These are phyloP conservation scores for Pelargonium nanum DNA, from an alignment of 345 rosid species.

Conservation along the genomic window DNA sequence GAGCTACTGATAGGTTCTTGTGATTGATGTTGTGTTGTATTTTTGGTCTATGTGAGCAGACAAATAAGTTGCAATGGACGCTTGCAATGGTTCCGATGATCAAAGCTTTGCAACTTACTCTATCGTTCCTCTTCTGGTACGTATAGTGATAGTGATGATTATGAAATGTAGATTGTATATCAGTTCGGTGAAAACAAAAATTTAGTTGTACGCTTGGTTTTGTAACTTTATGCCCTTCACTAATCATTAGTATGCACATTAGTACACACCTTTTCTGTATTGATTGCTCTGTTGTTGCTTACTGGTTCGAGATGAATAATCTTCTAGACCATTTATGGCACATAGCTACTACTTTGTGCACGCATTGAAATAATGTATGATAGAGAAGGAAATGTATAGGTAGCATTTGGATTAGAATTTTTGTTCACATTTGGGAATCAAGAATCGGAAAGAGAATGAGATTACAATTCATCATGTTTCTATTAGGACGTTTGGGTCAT, in stretches of 20 bases:
- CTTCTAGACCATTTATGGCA: too few species aligned
- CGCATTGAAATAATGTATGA: too few species aligned
- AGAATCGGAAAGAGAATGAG: too few species aligned
- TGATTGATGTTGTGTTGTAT: conserved; percentile 2
- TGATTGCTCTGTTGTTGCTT: too few species aligned
- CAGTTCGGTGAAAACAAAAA: background rate
- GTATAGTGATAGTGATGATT: conserved; percentile 1
- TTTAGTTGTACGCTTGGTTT: background rate
- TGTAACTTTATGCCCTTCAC: background rate
- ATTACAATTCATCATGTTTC: too few species aligned
- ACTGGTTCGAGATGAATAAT: too few species aligned
- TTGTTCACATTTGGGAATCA: too few species aligned
- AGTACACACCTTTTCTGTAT: too few species aligned
- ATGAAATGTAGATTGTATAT: background rate
- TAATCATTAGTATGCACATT: background rate
- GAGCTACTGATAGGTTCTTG: background rate
- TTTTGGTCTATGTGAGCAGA: conserved; percentile 44
- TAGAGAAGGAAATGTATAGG: too few species aligned
- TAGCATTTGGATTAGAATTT: too few species aligned
- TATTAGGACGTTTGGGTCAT: too few species aligned
- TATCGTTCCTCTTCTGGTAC: conserved; percentile 89
- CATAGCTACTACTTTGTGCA: too few species aligned
- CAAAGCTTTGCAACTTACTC: conserved; percentile 76
- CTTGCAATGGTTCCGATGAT: conserved; percentile 74
- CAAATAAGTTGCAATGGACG: conserved; percentile 72